Base-by-base conservation (phyloP, 2,329 filamentous ascomycete genomes). In the Alternaria consortialis region DNA sequence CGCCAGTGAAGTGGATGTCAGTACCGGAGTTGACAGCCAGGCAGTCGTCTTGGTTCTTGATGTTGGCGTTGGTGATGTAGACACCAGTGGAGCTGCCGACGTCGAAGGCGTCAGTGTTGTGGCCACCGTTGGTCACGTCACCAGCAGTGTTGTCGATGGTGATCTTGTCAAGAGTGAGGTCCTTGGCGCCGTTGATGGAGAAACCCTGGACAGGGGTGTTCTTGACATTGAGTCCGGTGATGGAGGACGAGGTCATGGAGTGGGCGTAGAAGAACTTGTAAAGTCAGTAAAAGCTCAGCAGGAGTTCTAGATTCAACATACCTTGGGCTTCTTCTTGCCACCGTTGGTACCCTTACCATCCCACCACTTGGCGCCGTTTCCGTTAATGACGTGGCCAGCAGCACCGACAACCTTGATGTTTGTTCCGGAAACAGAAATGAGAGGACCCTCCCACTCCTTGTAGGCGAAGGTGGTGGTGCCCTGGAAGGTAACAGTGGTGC, bases 391-490 rank as follows among this genome's bases (percentile, higher is more conserved):
- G 43, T 87, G 81, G 20, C 84, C 88, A 1, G 78, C 83, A 12
- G 83, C 80, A 43, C 88, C 88, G 57, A 83, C 86, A 65, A 90
- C 87, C 63, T 83, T 85, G 71, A 90, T 86, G 63, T 87, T 73
- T 54, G 63, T 78, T 40, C 89, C 89, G 1, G 84, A 85, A 63
- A 91, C 81, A 29, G 84, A 83, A 68, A 91, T 83, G 13, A 91
- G 81, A 44, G 89, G 89, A 0, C 89, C 89, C 1, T 75, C 74
- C 89, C 88, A 91, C 69, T 89, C 85, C 64, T 86, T 80, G 79
- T 90, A 90, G 20, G 82, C 88, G 70, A 89, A 91, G 55, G 85
- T 87, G n/a, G 89, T 91, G 13, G 82, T 86, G 43, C 89, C 90
- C 58, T 86, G 76, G 77, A 91, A 91, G 67, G 85, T 86, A 63